Base-by-base conservation (phyloP, 768 basidiomycete genomes). In the Phylloporus arenicola region DNA sequence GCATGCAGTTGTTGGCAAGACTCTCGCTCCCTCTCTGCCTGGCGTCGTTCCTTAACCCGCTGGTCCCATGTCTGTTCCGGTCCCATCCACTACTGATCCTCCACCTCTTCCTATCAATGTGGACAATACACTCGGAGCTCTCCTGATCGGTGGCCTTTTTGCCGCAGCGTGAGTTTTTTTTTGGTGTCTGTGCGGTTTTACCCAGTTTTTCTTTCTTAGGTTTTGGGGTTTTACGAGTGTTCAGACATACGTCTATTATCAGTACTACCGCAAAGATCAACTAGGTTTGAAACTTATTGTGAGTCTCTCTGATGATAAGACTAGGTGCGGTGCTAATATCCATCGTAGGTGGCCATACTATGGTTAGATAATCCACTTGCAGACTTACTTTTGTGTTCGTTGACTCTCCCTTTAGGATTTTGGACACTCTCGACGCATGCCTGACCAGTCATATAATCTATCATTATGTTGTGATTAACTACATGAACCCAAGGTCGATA, bases 201-300 rank as follows among this genome's bases (percentile, higher is more conserved):
- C 33, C 30, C 11, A 24, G 9, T 0, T 30, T 50, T 39, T 11
- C 27, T 2, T n/a, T n/a, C n/a, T 43, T 13, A 83, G 81, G n/a
- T 63, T 83, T n/a, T 83, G 75, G 72, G 81, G 81, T 2, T 63
- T 81, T 8, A 80, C 78, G 9, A 80, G 75, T 51, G 68, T 75
- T 13, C 81, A 83, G 57, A 75, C 75, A 2, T 80, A 71, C 53
- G 68, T 73, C 14, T 83, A 79, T 62, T 81, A 76, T 52, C 66
- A 66, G 43, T 57, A 68, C 37, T 68, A 61, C 24, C 63, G 64
- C 1, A 62, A 61, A 5, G 76, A 78, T 57, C 59, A 53, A 30
- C 41, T 52, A 3, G 25, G 40, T 20, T 62, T 75, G 39, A 78
- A 72, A 54, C 22, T 70, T 17, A 52, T 71, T 57, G 79, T 77